These are phyloP conservation scores for Aspergillus heteromorphus DNA, from an alignment of 495 filamentous ascomycete genomes.

Conservation along the genomic window DNA sequence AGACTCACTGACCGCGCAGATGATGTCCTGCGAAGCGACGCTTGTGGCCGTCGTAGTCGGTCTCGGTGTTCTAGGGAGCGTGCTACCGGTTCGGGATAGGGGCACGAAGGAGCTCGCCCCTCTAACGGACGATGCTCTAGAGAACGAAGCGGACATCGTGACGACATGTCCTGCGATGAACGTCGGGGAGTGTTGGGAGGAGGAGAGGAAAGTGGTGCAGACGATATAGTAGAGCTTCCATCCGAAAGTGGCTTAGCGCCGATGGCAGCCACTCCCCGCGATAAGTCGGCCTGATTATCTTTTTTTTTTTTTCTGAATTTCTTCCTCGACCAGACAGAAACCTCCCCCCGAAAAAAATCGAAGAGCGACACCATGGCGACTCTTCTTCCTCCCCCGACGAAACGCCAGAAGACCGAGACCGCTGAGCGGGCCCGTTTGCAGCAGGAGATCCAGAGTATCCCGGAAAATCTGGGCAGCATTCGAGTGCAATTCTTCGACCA, in stretches of 20 bases:
- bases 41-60: conserved; percentile 63
- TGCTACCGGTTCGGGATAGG: conserved; percentile 31
- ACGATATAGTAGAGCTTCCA: conserved; percentile 29
- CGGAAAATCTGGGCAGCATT: conserved; percentile 69
- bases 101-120: conserved; percentile 19
- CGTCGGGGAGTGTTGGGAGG: not conserved
- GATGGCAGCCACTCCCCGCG: conserved; percentile 10
- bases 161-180: not conserved
- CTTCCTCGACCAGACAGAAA: conserved; percentile 8
- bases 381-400: conserved; percentile 80
- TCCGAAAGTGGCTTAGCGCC: conserved; percentile 23
- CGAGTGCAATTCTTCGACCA: conserved; percentile 86
- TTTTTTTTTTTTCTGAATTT: conserved; percentile 10
- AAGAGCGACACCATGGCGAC: conserved; percentile 65
- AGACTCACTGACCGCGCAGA: conserved; percentile 90
- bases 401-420: conserved; percentile 74
- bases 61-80: conserved; percentile 37
- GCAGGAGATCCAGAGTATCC: conserved; percentile 67
- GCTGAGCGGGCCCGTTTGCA: conserved; percentile 68
- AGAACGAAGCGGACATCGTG: not conserved
- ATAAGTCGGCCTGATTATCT: conserved; percentile 16
- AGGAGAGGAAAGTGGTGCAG: conserved; percentile 15
- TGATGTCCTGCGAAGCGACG: conserved; percentile 65
- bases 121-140: conserved; percentile 19
- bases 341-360: conserved; percentile 8